Evolutionary conservation across 768 basidiomycete species (phyloP), one percentile per base, ranked within the genome.

Genomic region (Collybiopsis luxurians): DNA sequence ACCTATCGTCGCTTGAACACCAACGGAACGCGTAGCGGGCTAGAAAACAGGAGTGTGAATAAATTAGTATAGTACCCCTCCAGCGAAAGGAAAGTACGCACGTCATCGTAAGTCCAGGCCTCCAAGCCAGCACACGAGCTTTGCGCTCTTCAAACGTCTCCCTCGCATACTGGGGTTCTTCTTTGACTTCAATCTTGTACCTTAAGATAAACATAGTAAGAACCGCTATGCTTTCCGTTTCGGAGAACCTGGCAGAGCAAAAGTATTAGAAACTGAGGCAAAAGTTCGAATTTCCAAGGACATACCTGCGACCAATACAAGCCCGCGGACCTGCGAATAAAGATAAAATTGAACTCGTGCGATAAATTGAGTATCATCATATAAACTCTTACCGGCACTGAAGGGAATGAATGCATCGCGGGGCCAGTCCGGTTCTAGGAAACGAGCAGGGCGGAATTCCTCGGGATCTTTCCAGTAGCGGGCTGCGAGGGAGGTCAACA

Each of bases 381-480:
- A 21, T 21, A 21, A 21, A 3, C n/a, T 58, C 67, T 54, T 54
- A 71, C 79, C 80, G 42, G 65, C 70, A 53, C 77, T 80, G 62
- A 83, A 83, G 3, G 82, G 80, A 26, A 80, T 38, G 62, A 82
- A 83, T 0, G 82, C 83, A 60, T 83, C 81, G 34, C 75, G 71
- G 21, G 78, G 74, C 76, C 79, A 84, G 46, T 82, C 77, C 13
- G 49, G 49, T 34, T 71, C 73, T n/a, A 82, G 53, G 59, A 74
- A 74, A 27, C 74, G 62, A 34, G 66, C 65, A 4, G 74, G 74
- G 13, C 71, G 73, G 66, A 83, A 85, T 10, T 61, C 61, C 30
- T 78, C 59, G 2, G 83, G 82, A 45, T 83, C 74, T 49, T 78
- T 66, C 82, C 83, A 85, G 63, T 83, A 83, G 34, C 75, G 74